Evolutionary conservation across 306 rosid genomes (phyloP), one percentile per base, ranked within the genome.

Genomic region (Cucumis melo): DNA sequence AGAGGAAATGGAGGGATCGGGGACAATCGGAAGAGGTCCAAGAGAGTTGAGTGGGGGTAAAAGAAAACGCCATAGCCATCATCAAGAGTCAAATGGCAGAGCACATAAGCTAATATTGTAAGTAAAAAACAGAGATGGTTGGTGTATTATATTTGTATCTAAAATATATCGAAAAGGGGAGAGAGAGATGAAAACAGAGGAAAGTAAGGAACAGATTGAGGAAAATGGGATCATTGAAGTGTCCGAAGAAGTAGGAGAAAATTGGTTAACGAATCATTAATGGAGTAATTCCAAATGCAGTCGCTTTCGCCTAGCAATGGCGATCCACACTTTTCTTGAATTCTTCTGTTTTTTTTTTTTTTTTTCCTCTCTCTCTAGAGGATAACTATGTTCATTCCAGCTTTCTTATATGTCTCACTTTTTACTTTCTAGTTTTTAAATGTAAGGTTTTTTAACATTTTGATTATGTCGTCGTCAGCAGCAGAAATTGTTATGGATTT

Each of bases 1-100:
- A 73, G 24, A 64, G 70, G 46, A 57, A 82, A 14, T 76, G 84
- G 58, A 84, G 63, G 39, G 82, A 62, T 19, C 53, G 82, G 20
- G 68, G 42, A 77, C 32, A 62, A 70, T 78, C 81, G 73, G 66
- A 63, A 73, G 80, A 81, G 61, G 63, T 66, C 63, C 70, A 75
- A 13, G 48, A 19, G 71, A 32, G 48, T 19, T 63, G 73, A 78
- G 62, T 82, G 73, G 75, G 55, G 38, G 66, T 75, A 32, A 48
- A 42, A 20, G 88, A 74, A 80, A 46, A 19, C 24, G 78, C 20
- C 32, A 62, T 56, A 7, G 81, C 54, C 82, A 82, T 51, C 27
- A 9, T 51, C 42, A 27, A 51, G 12, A 11, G 5, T 48, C 44
- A 50, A 50, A 70, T 39, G 83, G 42, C 77, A 79, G 24, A 72